These are phyloP conservation scores for Penicillium sp. DNA, from an alignment of 2,329 filamentous ascomycete genomes.

Conservation along the genomic window DNA sequence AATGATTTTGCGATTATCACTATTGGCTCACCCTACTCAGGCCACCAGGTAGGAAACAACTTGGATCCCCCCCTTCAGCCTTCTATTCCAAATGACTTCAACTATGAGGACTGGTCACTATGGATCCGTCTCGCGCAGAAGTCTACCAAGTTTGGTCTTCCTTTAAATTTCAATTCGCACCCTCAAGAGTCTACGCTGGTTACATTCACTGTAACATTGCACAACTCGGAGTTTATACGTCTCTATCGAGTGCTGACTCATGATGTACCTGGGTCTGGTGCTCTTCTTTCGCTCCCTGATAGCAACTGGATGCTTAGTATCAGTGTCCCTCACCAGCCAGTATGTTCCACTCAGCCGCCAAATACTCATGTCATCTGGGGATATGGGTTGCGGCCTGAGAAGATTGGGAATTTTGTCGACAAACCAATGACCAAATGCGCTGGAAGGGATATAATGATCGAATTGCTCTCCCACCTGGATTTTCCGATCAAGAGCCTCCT, in stretches of 20 bases:
- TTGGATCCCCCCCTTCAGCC: too few relatives aligned
- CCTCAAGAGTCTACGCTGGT: constrained; percentile 43
- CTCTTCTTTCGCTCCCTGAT: constrained; percentile 44
- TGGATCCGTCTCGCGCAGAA: constrained; percentile 45
- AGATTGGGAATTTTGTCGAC: constrained; percentile 40
- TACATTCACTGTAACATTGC: constrained; percentile 49
- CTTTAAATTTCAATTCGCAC: constrained; percentile 46
- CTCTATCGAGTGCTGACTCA: too few relatives aligned
- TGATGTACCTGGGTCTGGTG: constrained; percentile 32
- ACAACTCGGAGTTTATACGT: too few relatives aligned
- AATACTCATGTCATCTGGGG: constrained; percentile 46
- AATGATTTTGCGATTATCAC: constrained; percentile 42
- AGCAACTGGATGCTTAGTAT: constrained; percentile 48
- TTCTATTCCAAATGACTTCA: too few relatives aligned
- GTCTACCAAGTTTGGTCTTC: constrained; percentile 43
- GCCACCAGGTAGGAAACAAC: too few relatives aligned
- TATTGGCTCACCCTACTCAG: too few relatives aligned
- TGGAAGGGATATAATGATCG: constrained; percentile 45
- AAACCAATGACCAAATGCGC: constrained; percentile 48
- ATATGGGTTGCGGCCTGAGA: constrained; percentile 43
- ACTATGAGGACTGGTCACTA: constrained; percentile 45
- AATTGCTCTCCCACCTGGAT: constrained; percentile 17
- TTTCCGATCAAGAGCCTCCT: not conserved
- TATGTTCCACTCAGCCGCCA: constrained; percentile 44
- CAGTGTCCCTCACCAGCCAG: constrained; percentile 47